Conservation (phyloP, 2,329 filamentous ascomycete species). For the Aspergillus sp. region DNA sequence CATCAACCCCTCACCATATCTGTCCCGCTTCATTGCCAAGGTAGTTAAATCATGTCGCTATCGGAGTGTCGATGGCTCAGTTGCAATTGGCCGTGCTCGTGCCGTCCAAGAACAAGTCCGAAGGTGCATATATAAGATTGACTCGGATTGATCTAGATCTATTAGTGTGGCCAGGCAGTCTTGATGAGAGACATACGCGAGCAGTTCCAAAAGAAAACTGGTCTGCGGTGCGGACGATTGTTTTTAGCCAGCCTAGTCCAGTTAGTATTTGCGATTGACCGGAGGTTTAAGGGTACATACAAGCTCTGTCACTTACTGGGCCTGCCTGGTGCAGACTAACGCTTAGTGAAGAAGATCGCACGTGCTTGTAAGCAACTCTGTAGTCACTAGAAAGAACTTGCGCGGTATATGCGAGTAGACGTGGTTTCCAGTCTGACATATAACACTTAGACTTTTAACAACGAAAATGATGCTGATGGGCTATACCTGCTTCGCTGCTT, state of each 20-base stretch:
- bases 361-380: too few species aligned
- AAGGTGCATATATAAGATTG: too few species aligned
- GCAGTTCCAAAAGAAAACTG: background rate
- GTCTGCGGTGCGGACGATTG: background rate
- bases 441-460: background rate
- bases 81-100: too few species aligned
- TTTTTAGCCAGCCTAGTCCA: background rate
- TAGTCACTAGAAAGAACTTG: too few species aligned
- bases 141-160: background rate
- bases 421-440: background rate
- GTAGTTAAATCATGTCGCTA: too few species aligned
- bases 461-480: background rate
- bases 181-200: background rate
- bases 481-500: background rate
- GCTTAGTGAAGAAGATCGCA: background rate
- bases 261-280: background rate
- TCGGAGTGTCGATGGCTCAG: too few species aligned
- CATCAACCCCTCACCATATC: too few species aligned
- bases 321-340: background rate
- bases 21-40: too few species aligned
- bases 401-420: too few species aligned
- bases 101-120: too few species aligned
- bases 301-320: slow-evolving; percentile 8
- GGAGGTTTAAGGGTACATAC: background rate
- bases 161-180: background rate